Conservation (phyloP, 2,329 filamentous ascomycete species). For the Sarocladiaceae sp. region DNA sequence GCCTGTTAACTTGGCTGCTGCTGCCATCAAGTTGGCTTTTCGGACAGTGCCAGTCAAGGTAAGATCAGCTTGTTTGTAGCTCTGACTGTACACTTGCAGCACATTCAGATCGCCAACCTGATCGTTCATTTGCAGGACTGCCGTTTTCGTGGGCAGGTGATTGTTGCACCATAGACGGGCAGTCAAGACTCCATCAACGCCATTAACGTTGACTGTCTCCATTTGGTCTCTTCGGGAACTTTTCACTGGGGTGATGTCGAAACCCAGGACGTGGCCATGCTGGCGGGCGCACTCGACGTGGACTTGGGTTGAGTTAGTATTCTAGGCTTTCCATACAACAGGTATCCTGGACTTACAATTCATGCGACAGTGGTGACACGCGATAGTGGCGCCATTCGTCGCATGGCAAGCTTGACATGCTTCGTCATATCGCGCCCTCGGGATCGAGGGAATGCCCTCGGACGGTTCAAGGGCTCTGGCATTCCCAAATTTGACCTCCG, state of each 20-base stretch:
- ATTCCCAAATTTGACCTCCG: slow-evolving; percentile 89
- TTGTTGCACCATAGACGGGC: slow-evolving; percentile 90
- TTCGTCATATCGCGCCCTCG: slow-evolving; percentile 67
- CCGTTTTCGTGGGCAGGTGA: slow-evolving; percentile 68
- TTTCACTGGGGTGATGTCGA: slow-evolving; percentile 88
- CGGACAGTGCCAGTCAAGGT: slow-evolving; percentile 87
- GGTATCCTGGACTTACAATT: slow-evolving; percentile 36
- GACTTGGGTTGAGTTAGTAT: slow-evolving; percentile 38
- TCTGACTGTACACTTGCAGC: slow-evolving; percentile 80
- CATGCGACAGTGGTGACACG: slow-evolving; percentile 69
- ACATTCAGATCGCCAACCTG: slow-evolving; percentile 68
- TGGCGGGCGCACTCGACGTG: slow-evolving; percentile 91
- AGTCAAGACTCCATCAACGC: slow-evolving; percentile 78
- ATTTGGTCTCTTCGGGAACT: slow-evolving; percentile 78
- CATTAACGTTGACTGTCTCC: slow-evolving; percentile 74
- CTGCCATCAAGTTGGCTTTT: slow-evolving; percentile 76
- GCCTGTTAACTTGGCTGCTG: slow-evolving; percentile 52
- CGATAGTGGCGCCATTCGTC: slow-evolving; percentile 71
- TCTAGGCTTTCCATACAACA: neutral
- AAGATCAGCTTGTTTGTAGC: slow-evolving; percentile 92
- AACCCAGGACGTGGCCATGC: slow-evolving; percentile 77
- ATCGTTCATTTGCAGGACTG: slow-evolving; percentile 77
- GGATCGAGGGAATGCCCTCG: slow-evolving; percentile 85
- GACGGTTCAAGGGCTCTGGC: slow-evolving; percentile 77
- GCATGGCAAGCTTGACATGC: slow-evolving; percentile 81